Evolutionary conservation across 306 rosid species (phyloP).

Genomic region (Quercus wislizeni): DNA sequence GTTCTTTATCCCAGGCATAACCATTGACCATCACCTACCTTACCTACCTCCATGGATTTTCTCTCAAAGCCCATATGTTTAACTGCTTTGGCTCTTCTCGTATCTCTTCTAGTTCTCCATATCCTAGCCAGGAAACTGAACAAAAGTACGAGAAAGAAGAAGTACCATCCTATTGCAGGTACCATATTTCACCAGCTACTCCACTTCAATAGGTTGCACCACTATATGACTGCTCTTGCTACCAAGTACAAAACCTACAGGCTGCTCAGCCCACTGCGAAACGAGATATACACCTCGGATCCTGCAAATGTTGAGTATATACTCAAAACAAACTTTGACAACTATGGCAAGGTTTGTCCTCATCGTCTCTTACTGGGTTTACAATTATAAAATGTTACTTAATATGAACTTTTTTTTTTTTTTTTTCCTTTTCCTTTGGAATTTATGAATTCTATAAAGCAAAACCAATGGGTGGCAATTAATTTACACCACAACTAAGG

Average conservation of each 20-base stretch:
- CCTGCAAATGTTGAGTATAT: constrained; percentile 77
- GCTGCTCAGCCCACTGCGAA: constrained; percentile 48
- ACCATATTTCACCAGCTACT: constrained; percentile 61
- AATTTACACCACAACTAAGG: not conserved
- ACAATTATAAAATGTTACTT: too few relatives aligned
- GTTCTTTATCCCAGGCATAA: too few relatives aligned
- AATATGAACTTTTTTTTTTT: too few relatives aligned
- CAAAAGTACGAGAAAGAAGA: constrained; percentile 33
- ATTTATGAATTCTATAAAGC: not conserved
- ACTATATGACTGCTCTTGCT: constrained; percentile 84
- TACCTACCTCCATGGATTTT: constrained; percentile 27
- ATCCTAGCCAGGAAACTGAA: constrained; percentile 22
- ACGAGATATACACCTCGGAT: constrained; percentile 70
- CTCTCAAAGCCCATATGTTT: constrained; percentile 32
- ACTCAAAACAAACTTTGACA: constrained; percentile 72
- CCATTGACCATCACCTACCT: not conserved
- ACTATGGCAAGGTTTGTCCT: constrained; percentile 73
- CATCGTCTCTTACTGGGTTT: not conserved
- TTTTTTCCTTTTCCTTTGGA: too few relatives aligned
- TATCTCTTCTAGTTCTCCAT: constrained; percentile 24
- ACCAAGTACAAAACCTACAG: constrained; percentile 68
- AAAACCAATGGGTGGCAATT: not conserved
- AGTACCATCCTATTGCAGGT: constrained; percentile 69
- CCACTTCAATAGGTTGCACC: constrained; percentile 67
- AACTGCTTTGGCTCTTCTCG: constrained; percentile 28